Evolutionary conservation across 495 filamentous ascomycete genomes (phyloP).

Genomic region (Trichocladium antarcticum): DNA sequence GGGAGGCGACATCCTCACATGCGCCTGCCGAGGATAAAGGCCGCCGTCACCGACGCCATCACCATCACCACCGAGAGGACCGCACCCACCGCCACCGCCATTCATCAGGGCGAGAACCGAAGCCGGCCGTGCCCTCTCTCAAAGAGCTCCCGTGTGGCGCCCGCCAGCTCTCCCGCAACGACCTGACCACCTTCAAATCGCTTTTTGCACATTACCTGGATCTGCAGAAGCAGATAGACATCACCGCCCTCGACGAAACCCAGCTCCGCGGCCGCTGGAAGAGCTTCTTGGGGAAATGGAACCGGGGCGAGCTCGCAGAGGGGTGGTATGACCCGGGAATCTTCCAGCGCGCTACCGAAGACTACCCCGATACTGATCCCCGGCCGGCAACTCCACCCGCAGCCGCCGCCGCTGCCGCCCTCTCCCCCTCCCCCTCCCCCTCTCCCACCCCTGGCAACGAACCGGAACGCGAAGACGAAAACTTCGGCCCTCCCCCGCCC

Average conservation of each 20-base stretch:
- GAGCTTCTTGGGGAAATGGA: conserved; percentile 88
- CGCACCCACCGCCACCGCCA: conserved; percentile 4
- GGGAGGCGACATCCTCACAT: neutral
- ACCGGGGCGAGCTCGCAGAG: conserved; percentile 79
- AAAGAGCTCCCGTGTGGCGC: conserved; percentile 54
- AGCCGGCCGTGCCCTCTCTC: neutral
- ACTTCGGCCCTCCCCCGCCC: conserved; percentile 58
- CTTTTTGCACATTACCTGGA: conserved; percentile 83
- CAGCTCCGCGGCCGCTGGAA: conserved; percentile 84
- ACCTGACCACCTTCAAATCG: conserved; percentile 50
- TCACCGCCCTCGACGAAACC: conserved; percentile 53
- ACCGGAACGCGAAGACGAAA: conserved; percentile 49
- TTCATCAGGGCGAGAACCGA: neutral
- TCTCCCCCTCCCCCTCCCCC: neutral
- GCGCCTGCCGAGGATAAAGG: neutral
- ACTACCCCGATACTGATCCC: neutral
- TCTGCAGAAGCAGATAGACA: conserved; percentile 64
- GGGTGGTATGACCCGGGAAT: conserved; percentile 83
- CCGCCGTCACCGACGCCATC: conserved; percentile 14
- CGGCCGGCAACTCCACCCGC: neutral
- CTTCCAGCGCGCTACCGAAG: conserved; percentile 27
- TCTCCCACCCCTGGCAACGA: conserved; percentile 8
- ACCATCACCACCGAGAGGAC: conserved; percentile 6
- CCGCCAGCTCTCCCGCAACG: conserved; percentile 50
- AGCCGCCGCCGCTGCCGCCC: neutral